phyloP scores from a whole-genome alignment of 768 basidiomycete genomes.

The Daedalea quercina region DNA sequence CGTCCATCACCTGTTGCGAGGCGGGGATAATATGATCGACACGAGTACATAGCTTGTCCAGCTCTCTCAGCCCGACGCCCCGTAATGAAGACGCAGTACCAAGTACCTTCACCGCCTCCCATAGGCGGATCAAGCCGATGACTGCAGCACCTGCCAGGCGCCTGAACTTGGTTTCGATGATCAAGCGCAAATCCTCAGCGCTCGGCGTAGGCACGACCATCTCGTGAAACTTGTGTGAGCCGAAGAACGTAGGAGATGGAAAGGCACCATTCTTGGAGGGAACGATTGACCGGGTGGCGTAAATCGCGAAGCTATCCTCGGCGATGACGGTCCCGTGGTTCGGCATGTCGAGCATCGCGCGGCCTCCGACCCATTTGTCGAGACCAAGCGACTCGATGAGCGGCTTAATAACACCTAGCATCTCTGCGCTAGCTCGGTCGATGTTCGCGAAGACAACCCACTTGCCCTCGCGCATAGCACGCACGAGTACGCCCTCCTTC shows the following conservation, averaged over 20 bases:
- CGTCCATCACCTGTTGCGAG: slow-evolving; percentile 36
- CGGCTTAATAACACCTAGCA: slow-evolving; percentile 81
- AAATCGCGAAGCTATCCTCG: slow-evolving; percentile 74
- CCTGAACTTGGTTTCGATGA: slow-evolving; percentile 64
- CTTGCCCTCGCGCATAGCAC: slow-evolving; percentile 82
- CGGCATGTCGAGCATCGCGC: slow-evolving; percentile 65
- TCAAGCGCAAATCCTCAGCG: slow-evolving; percentile 57
- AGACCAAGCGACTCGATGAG: slow-evolving; percentile 67
- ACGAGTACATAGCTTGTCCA: slow-evolving; percentile 79
- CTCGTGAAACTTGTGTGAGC: slow-evolving; percentile 78
- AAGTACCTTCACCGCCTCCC: slow-evolving; percentile 52
- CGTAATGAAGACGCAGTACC: slow-evolving; percentile 47
- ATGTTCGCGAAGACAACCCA: slow-evolving; percentile 94
- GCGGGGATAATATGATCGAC: slow-evolving; percentile 55
- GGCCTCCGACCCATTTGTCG: slow-evolving; percentile 70
- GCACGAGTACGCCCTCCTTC: slow-evolving; percentile 90
- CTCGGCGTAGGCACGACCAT: slow-evolving; percentile 57
- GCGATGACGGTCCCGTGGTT: slow-evolving; percentile 71
- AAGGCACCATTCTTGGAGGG: slow-evolving; percentile 42
- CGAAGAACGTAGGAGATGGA: slow-evolving; percentile 67
- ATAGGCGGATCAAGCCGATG: slow-evolving; percentile 54
- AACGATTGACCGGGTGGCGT: slow-evolving; percentile 75
- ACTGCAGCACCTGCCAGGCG: slow-evolving; percentile 45
- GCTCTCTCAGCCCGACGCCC: slow-evolving; percentile 68
- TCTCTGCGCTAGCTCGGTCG: slow-evolving; percentile 84